A percentile compares a stretch with the other conserved stretches of the same genome.
Conservation (phyloP, 2,329 filamentous ascomycete species). For the Didymosphaeria variabile region DNA sequence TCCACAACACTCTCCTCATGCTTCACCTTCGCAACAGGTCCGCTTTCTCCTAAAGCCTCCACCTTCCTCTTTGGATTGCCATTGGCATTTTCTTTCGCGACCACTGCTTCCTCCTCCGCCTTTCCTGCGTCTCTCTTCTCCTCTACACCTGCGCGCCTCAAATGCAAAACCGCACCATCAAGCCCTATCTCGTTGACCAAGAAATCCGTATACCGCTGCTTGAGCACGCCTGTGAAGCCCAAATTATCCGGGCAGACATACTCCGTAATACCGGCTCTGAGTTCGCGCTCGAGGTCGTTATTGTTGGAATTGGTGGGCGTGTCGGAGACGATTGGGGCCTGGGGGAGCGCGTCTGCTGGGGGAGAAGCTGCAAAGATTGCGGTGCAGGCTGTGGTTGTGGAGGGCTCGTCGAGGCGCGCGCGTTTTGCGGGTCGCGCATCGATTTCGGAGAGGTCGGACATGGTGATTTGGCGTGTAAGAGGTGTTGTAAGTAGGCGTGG, state of each 20-base stretch:
- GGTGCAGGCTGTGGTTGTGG: constrained; percentile 17
- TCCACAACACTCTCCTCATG: constrained; percentile 8
- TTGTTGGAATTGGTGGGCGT: constrained; percentile 30
- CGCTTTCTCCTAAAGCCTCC: constrained; percentile 30
- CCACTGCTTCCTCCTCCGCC: constrained; percentile 33
- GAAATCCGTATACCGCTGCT: constrained; percentile 88
- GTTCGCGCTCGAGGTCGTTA: constrained; percentile 52
- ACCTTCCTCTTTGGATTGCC: constrained; percentile 24
- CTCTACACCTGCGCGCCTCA: constrained; percentile 60
- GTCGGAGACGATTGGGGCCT: constrained; percentile 24
- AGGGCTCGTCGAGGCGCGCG: constrained; percentile 40
- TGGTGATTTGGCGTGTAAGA: constrained; percentile 29
- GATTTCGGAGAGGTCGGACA: constrained; percentile 12
- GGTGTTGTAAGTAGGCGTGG: constrained; percentile 34
- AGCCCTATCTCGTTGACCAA: constrained; percentile 87
- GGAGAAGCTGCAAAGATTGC: constrained; percentile 17
- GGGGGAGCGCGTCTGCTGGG: constrained; percentile 14
- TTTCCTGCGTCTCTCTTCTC: constrained; percentile 42
- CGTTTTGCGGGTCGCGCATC: constrained; percentile 42
- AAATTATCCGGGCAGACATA: constrained; percentile 66
- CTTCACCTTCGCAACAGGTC: constrained; percentile 8
- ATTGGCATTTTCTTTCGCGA: constrained; percentile 27
- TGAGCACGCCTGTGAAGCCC: constrained; percentile 71
- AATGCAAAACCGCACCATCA: constrained; percentile 78
- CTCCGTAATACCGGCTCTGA: constrained; percentile 67